Conservation (phyloP, 306 rosid species). For the Albizia julibrissin region DNA sequence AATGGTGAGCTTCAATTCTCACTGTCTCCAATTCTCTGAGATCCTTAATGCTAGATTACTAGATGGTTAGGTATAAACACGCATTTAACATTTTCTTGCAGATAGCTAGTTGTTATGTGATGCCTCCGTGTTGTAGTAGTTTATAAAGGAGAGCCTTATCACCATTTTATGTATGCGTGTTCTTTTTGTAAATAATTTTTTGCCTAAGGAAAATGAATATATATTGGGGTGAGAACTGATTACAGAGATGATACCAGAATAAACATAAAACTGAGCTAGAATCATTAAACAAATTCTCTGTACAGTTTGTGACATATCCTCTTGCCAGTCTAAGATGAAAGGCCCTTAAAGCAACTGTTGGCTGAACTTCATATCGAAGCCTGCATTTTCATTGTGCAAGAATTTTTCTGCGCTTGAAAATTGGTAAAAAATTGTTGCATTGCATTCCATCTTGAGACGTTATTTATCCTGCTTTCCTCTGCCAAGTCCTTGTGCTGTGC, state of each 20-base stretch:
- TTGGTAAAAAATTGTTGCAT: neutral
- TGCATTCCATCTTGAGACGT: neutral
- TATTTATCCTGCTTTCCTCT: neutral
- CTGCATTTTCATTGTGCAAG: constrained; percentile 15
- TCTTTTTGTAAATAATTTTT: neutral
- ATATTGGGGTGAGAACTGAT: neutral
- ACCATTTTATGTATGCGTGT: neutral
- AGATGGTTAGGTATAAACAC: constrained; percentile 18
- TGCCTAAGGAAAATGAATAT: neutral
- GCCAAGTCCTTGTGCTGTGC: neutral
- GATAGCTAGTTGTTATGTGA: neutral
- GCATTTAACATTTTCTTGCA: neutral
- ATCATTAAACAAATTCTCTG: neutral
- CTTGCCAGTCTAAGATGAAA: neutral
- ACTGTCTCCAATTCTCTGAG: neutral
- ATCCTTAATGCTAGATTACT: constrained; percentile 4
- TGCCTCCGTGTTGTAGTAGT: neutral
- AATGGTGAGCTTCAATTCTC: constrained; percentile 56
- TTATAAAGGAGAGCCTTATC: neutral
- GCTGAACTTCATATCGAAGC: constrained; percentile 7
- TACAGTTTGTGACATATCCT: neutral
- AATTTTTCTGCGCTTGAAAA: constrained; percentile 11
- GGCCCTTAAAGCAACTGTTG: neutral
- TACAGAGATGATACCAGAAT: neutral
- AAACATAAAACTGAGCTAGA: constrained; percentile 1